Percentiles rank a stretch among this genome's conserved stretches.
Conservation (phyloP, 2,329 filamentous ascomycete genomes). For the Diaporthe helianthi region DNA sequence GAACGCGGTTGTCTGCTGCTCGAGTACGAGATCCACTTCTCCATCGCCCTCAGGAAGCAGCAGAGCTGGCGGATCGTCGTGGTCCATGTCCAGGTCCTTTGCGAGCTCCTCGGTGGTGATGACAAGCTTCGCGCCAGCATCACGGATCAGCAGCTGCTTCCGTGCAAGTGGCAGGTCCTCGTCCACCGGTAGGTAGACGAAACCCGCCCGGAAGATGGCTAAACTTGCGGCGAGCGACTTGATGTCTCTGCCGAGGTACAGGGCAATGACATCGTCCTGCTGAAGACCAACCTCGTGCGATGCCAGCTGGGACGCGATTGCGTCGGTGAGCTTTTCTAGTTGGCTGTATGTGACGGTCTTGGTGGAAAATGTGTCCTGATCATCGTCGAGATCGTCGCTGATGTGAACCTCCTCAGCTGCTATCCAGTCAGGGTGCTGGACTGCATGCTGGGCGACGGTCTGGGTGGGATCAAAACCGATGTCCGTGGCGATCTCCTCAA, state of each 20-base stretch:
- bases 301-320: constrained; percentile 52
- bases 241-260: constrained; percentile 70
- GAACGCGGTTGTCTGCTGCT: background rate
- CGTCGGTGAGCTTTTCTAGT: constrained; percentile 62
- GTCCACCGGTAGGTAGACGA: constrained; percentile 69
- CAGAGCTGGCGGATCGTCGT: constrained; percentile 23
- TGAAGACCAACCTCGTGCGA: constrained; percentile 45
- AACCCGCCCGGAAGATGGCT: constrained; percentile 69
- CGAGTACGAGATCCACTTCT: constrained; percentile 21
- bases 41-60: constrained; percentile 30
- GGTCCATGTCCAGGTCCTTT: constrained; percentile 30
- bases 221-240: constrained; percentile 69
- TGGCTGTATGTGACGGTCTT: constrained; percentile 66
- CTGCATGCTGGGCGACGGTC: constrained; percentile 51
- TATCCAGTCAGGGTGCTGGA: constrained; percentile 53
- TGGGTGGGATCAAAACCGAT: constrained; percentile 38
- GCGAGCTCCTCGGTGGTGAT: constrained; percentile 47
- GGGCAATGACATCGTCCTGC: constrained; percentile 59
- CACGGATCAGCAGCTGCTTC: constrained; percentile 66
- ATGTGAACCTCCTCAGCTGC: constrained; percentile 63
- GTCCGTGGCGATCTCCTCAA: constrained; percentile 19
- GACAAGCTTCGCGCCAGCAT: constrained; percentile 59
- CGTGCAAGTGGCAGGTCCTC: constrained; percentile 64
- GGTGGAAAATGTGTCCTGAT: constrained; percentile 45
- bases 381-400: constrained; percentile 45